Base-by-base conservation (phyloP, 495 filamentous ascomycete genomes). In the Aspergillus ostianus region DNA sequence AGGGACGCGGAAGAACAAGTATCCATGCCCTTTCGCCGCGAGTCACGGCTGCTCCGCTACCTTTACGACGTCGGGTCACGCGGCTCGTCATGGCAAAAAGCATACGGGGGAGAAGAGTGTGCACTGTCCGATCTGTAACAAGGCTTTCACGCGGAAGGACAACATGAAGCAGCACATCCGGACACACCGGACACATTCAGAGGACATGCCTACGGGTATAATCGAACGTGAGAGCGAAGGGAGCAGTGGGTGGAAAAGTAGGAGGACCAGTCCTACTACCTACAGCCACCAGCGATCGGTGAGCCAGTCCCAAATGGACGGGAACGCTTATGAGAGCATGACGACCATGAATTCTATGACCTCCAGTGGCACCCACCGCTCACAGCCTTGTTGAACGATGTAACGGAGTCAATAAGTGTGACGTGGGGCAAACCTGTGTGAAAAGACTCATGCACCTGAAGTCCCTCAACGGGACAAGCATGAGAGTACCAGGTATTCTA, bases 111-210 rank as follows among this genome's bases (percentile, higher is more conserved):
- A 96, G 77, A 98, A 98, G 76, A 91, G 88, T 49, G 92, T 96
- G 19, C 82, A 86, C 51, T 98, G 93, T 75, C 87, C 90, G 0
- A 91, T 88, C 58, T 98, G 93, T 78, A 84, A 87, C 71, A 97
- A 97, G 75, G 91, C 91, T 51, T 98, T 98, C 68, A 97, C 94
- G 6, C 87, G 93, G 48, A 92, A 94, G 67, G 93, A 98, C 76
- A 98, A 98, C 75, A 97, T 97, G 90, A 97, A 97, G 80, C 93
- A 98, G 66, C 93, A 98, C 67, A 87, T 91, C 54, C 85, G 93
- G 51, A 98, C 94, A 0, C 93, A 98, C 72, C 73, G 74, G 36
- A 74, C 71, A 0, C 72, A 74, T 51, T 74, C 73, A 0, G 70
- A 78, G 12, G 76, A 77, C 1, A 69, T 72, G 64, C 70, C 70